These are phyloP conservation scores for Carex littledalei DNA, from an alignment of 176 grass and related monocot species.

Conservation along the genomic window DNA sequence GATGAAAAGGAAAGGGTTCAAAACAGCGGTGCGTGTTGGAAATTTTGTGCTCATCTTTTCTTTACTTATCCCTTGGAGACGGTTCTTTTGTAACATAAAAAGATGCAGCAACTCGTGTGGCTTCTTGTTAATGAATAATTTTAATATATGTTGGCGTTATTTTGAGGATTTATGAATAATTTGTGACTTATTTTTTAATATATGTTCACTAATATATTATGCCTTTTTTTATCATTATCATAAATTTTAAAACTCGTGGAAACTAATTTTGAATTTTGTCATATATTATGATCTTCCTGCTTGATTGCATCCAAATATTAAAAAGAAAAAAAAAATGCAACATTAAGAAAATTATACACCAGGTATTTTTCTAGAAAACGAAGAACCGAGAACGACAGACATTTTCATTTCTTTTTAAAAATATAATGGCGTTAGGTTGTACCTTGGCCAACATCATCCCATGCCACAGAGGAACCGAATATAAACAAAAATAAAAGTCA, in stretches of 20 bases:
- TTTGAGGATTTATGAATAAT: background rate
- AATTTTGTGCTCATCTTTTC: background rate
- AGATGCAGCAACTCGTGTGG: background rate
- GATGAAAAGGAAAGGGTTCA: background rate
- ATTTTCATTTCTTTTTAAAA: background rate
- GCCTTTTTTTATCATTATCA: background rate
- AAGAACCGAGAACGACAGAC: too few relatives aligned
- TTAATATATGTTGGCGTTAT: background rate
- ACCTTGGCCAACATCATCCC: background rate
- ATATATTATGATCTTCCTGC: background rate
- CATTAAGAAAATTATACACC: background rate
- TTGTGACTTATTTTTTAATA: too few relatives aligned
- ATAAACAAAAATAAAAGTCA: background rate
- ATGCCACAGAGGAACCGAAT: conserved; percentile 15
- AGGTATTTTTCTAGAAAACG: too few relatives aligned
- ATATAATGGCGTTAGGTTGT: background rate
- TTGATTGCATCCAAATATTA: background rate
- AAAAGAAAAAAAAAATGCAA: background rate
- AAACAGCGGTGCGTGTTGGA: conserved; percentile 3
- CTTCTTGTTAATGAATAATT: background rate
- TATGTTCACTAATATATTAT: background rate
- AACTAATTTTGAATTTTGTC: background rate
- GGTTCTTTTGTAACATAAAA: background rate
- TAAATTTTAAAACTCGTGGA: background rate
- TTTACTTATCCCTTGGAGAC: background rate